Evolutionary conservation across 768 basidiomycete species (phyloP), one percentile per base, ranked within the genome.

Genomic region (Xanthoconium purpureum): DNA sequence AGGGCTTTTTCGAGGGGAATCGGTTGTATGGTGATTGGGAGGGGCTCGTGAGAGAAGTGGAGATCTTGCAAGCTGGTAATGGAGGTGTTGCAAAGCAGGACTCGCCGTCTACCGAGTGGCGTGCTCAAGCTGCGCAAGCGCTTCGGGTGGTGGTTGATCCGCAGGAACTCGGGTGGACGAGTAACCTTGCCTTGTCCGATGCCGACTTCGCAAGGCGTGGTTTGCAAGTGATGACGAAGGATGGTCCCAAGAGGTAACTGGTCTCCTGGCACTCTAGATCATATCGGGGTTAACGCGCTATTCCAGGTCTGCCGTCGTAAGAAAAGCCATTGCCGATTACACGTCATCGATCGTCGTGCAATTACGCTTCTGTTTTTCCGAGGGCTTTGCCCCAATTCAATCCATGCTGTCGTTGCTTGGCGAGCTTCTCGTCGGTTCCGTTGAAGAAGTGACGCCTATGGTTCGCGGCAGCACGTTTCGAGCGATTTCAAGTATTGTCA

Each of bases 141-240:
- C 59, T 75, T 11, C 63, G 77, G 20, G 67, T 73, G 2, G 72
- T 87, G 40, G 71, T 83, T 18, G 61, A 73, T 52, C 78, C 80
- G 18, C 76, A 79, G 54, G 66, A 75, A 2, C 61, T 82, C 8
- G 63, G 73, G 13, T 87, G 84, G 85, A 82, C 81, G 77, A 80
- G 80, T 28, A 79, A 84, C 46, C 73, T 75, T 42, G 67, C 64
- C 10, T 63, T 78, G 18, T 61, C 74, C 2, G 77, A 82, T 38
- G 61, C 67, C 6, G 67, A 78, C 17, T 81, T 79, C 45, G 73
- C 75, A 20, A 56, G 67, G 33, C 75, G 77, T 33, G 78, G 79
- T 6, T 58, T 88, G 1, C 66, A 74, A n/a, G 77, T 80, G 42
- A 64, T 88, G 15, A 70, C 68, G 35, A 69, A 65, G 35, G 69